Percentiles rank a stretch among this genome's conserved stretches.
Evolutionary conservation across 805 yeast genomes (phyloP).

Genomic region (Zygoascus biomembranicola): DNA sequence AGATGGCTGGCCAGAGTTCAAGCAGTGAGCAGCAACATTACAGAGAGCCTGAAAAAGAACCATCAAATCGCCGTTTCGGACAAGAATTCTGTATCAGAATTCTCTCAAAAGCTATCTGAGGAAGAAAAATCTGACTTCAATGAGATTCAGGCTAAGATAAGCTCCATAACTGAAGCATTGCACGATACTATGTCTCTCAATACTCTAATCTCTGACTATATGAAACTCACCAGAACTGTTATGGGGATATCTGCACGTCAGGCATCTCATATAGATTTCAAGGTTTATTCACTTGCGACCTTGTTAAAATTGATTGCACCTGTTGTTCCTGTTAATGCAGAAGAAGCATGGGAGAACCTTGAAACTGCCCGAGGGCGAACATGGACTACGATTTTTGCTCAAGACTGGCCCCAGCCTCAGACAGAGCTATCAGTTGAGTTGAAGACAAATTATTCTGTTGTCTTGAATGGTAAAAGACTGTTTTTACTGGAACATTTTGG

Average conservation of each 20-base stretch:
- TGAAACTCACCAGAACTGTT: constrained; percentile 65
- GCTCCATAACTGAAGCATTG: constrained; percentile 51
- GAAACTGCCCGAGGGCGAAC: constrained; percentile 20
- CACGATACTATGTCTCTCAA: constrained; percentile 56
- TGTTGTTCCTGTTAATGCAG: constrained; percentile 71
- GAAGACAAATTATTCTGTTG: constrained; percentile 3
- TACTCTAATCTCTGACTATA: constrained; percentile 80
- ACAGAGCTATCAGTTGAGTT: constrained; percentile 5
- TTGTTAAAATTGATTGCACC: constrained; percentile 65
- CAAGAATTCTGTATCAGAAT: background rate
- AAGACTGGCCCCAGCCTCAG: constrained; percentile 61
- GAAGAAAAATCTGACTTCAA: constrained; percentile 53
- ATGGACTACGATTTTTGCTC: constrained; percentile 45
- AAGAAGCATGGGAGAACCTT: constrained; percentile 66
- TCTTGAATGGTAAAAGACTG: constrained; percentile 15
- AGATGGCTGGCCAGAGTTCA: constrained; percentile 72
- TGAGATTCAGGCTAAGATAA: constrained; percentile 40
- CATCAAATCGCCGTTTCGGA: background rate
- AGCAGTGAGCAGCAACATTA: constrained; percentile 6
- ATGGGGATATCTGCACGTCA: constrained; percentile 31
- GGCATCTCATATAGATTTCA: constrained; percentile 33
- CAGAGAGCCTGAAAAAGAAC: background rate
- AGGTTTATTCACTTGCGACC: constrained; percentile 42
- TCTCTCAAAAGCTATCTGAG: constrained; percentile 22
- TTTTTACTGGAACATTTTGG: constrained; percentile 2